Percentiles rank a stretch among this genome's conserved stretches.
These are phyloP conservation scores for Berkeleyomyces basicola DNA, from an alignment of 2,329 filamentous ascomycete species.

Conservation along the genomic window DNA sequence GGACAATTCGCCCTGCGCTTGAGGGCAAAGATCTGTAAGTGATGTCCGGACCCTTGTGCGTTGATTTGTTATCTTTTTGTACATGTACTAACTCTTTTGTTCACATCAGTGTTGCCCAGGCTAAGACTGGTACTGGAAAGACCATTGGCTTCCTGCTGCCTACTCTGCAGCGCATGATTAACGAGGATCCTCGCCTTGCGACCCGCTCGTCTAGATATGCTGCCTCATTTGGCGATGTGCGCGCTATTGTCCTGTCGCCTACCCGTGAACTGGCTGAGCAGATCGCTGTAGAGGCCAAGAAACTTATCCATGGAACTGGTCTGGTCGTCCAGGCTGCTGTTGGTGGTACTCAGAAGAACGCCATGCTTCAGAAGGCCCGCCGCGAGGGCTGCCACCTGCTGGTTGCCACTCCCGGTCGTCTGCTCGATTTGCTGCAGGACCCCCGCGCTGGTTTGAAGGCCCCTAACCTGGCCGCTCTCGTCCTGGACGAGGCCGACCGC, in stretches of 20 bases:
- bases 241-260: conserved; percentile 58
- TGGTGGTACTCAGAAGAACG: conserved; percentile 66
- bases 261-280: conserved; percentile 70
- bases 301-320: conserved; percentile 46
- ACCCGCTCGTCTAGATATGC: conserved; percentile 22
- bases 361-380: conserved; percentile 51
- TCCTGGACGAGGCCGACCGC: conserved; percentile 93
- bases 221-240: conserved; percentile 40
- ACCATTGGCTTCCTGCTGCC: conserved; percentile 87
- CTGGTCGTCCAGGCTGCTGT: conserved; percentile 63
- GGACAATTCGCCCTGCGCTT: conserved; percentile 66
- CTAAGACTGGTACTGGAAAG: conserved; percentile 93
- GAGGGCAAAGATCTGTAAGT: conserved; percentile 69
- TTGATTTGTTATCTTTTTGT: conserved; percentile 15
- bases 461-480: conserved; percentile 75
- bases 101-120: conserved; percentile 59
- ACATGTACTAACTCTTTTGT: neutral
- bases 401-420: conserved; percentile 75
- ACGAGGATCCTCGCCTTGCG: conserved; percentile 43
- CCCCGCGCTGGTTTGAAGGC: conserved; percentile 44
- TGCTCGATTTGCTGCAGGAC: conserved; percentile 67
- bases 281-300: conserved; percentile 62
- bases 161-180: conserved; percentile 62
- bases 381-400: conserved; percentile 71
- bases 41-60: conserved; percentile 2